Conservation (phyloP, 2,329 filamentous ascomycete genomes). For the Daldinia eschscholtzii region DNA sequence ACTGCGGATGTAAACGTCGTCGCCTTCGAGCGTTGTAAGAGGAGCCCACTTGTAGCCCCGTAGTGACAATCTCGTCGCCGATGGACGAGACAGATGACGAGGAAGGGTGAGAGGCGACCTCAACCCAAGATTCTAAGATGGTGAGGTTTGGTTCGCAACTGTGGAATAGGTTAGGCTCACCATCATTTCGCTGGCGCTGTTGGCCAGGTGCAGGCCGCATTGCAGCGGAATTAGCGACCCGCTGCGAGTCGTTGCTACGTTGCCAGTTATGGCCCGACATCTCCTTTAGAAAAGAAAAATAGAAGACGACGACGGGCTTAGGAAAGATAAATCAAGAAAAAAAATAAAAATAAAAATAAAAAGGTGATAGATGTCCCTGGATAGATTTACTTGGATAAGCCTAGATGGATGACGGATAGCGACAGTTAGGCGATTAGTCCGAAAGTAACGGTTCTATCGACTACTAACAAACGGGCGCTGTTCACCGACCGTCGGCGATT, state of each 20-base stretch:
- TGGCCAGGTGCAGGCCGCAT: slow-evolving; percentile 41
- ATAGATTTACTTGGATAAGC: slow-evolving; percentile 11
- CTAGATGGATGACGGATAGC: slow-evolving; percentile 4
- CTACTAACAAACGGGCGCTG: slow-evolving; percentile 28
- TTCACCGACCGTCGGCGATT: slow-evolving; percentile 37
- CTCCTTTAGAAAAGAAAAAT: slow-evolving; percentile 23
- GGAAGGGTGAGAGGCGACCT: slow-evolving; percentile 91
- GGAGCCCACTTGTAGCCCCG: slow-evolving; percentile 81
- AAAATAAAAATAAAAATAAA: slow-evolving; percentile 9
- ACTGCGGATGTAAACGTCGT: slow-evolving; percentile 58
- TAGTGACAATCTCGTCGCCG: slow-evolving; percentile 90
- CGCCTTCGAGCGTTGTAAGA: slow-evolving; percentile 72
- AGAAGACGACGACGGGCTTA: slow-evolving; percentile 15
- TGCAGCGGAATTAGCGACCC: slow-evolving; percentile 39
- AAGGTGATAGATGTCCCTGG: slow-evolving; percentile 5
- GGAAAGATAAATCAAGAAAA: neutral
- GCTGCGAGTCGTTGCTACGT: slow-evolving; percentile 43
- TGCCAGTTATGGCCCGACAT: slow-evolving; percentile 46
- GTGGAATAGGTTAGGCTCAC: slow-evolving; percentile 40
- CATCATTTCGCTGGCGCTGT: slow-evolving; percentile 48
- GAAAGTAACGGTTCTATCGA: slow-evolving; percentile 19
- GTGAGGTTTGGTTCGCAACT: slow-evolving; percentile 44
- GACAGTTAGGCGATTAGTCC: slow-evolving; percentile 1
- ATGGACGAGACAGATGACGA: slow-evolving; percentile 91
- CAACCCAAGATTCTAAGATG: slow-evolving; percentile 90